Percentiles rank a stretch among this genome's conserved stretches.
These are phyloP conservation scores for Neofusicoccum laricinum DNA, from an alignment of 2,329 filamentous ascomycete genomes.

Conservation along the genomic window DNA sequence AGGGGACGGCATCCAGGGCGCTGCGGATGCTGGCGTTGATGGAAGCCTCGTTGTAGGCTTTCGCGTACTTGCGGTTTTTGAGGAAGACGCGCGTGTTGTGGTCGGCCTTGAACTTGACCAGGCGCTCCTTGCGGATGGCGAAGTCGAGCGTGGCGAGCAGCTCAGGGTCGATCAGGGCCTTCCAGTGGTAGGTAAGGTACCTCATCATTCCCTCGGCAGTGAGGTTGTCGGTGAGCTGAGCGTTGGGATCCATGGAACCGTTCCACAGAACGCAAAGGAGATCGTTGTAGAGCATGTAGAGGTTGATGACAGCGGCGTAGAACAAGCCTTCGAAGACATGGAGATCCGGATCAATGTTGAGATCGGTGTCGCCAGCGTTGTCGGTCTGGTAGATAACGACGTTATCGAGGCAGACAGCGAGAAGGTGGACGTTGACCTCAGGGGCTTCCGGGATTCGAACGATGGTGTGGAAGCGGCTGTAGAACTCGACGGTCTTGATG, in stretches of 20 bases:
- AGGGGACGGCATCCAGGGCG: not conserved
- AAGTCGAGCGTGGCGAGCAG: slow-evolving; percentile 5
- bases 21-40: not conserved
- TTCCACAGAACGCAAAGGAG: not conserved
- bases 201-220: not conserved
- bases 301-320: slow-evolving; percentile 2
- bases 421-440: not conserved
- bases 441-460: no score
- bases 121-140: slow-evolving; percentile 1
- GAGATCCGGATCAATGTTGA: not conserved
- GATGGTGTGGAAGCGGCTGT: no score
- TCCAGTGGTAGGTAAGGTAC: not conserved
- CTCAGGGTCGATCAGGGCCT: not conserved
- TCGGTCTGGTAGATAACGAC: not conserved
- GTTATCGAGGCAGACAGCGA: not conserved
- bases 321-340: not conserved
- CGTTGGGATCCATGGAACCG: not conserved
- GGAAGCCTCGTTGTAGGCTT: not conserved
- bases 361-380: not conserved
- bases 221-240: not conserved
- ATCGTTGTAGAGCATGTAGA: not conserved
- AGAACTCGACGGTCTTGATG: not conserved
- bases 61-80: not conserved
- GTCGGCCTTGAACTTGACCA: not conserved
- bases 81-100: slow-evolving; percentile 3